Evolutionary conservation across 164 flowering plant genomes (phyloP).

Genomic region (Piper betle): DNA sequence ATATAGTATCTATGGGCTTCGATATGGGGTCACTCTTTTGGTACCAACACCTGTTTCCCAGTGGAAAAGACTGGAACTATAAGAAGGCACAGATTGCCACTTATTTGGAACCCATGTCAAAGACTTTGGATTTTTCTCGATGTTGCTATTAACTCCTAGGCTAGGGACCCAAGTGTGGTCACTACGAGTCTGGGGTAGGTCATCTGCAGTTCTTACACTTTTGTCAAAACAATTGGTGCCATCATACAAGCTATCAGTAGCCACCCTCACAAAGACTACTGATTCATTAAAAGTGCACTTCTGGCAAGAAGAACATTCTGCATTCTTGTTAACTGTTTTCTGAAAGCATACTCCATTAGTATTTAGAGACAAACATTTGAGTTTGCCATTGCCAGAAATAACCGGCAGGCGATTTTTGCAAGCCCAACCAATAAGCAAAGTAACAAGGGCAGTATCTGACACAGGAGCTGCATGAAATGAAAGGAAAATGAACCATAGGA

Average conservation of each 20-base stretch:
- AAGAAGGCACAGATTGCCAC: slow-evolving; percentile 55
- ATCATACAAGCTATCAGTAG: slow-evolving; percentile 30
- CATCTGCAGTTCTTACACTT: slow-evolving; percentile 10
- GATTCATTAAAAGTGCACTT: slow-evolving; percentile 12
- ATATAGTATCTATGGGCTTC: slow-evolving; percentile 82
- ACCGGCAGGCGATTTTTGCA: slow-evolving; percentile 59
- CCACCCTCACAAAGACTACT: slow-evolving; percentile 26
- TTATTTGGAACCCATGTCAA: slow-evolving; percentile 51
- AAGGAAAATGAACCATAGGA: too few species aligned
- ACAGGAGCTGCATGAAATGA: slow-evolving; percentile 56
- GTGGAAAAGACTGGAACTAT: slow-evolving; percentile 74
- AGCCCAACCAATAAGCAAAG: slow-evolving; percentile 95
- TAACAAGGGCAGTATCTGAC: slow-evolving; percentile 67
- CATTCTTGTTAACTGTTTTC: slow-evolving; percentile 16
- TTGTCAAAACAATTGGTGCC: slow-evolving; percentile 2
- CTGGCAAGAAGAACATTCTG: slow-evolving; percentile 21
- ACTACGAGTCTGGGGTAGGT: too few species aligned
- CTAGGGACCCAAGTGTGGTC: too few species aligned
- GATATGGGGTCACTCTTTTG: slow-evolving; percentile 24
- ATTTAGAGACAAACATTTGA: slow-evolving; percentile 45
- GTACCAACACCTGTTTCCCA: slow-evolving; percentile 63
- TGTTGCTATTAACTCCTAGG: slow-evolving; percentile 53
- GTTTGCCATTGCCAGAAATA: slow-evolving; percentile 6
- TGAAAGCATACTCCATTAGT: slow-evolving; percentile 50
- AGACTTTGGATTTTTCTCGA: slow-evolving; percentile 51